Base-by-base conservation (phyloP, 169 alveolate species). In the Besnoitia besnoiti region DNA sequence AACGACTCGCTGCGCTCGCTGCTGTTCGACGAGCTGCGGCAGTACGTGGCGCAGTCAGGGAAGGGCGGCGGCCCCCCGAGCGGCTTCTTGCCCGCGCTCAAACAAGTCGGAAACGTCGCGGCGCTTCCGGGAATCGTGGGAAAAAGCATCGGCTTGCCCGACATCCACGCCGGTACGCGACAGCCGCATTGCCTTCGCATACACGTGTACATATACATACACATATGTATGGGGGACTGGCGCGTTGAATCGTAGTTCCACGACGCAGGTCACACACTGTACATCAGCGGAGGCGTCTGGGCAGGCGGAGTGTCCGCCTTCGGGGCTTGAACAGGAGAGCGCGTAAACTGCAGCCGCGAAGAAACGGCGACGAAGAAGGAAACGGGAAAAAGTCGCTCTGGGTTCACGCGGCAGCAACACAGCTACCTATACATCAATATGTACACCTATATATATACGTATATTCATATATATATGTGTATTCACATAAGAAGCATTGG, bases 81-180 rank as follows among this genome's bases (percentile, higher is more conserved):
- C 3, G 96, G 98, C 8, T 97, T 97, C 91, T 95, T 97, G 7
- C 99, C 99, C 0, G 98, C 99, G 0, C 95, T 97, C 87, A 96
- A 96, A 85, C 99, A 97, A 89, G 91, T 97, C 30, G 98, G 97
- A 46, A 97, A 97, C 73, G 99, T 97, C 37, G 98, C 99, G 8
- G 95, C 98, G 14, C 90, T 97, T 46, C 98, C 98, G 0, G 99
- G 99, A 35, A 97, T 97, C 16, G 98, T 96, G 39, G 95, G 95
- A 92, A 95, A 96, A 39, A 95, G 97, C 61, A 95, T 97, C 8
- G 98, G 95, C 19, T 93, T 97, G 33, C 99, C 99, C 0, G 98
- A 96, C 89, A 96, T 97, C 21, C 98, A 97, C 85, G 95, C 98
- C 0, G 97, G 97, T 93, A 51, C 1, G 40, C 5, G 39, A 3